Conservation (phyloP, 1,139 yeast genomes). For the Scheffersomyces segobiensis region DNA sequence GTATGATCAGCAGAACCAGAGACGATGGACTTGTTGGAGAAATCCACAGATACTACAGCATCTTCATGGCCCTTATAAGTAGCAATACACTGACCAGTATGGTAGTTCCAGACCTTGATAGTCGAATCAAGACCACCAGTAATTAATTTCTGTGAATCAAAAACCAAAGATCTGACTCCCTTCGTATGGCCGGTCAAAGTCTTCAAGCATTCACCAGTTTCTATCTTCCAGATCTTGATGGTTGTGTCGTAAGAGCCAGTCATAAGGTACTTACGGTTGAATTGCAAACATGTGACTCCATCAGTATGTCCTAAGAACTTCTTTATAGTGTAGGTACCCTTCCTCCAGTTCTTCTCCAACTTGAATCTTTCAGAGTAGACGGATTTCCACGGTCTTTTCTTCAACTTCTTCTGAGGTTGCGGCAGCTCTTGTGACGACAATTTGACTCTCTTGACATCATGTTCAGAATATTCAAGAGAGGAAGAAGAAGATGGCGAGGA, state of each 20-base stretch:
- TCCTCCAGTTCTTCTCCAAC: conserved; percentile 93
- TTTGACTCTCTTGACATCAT: conserved; percentile 8
- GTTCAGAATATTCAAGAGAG: background rate
- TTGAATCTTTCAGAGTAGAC: conserved; percentile 88
- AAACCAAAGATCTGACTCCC: conserved; percentile 80
- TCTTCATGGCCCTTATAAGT: conserved; percentile 93
- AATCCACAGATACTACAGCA: conserved; percentile 80
- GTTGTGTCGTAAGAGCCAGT: conserved; percentile 92
- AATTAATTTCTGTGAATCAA: conserved; percentile 84
- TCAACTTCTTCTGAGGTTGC: conserved; percentile 13
- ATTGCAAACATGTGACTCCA: conserved; percentile 84
- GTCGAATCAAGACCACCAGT: conserved; percentile 92
- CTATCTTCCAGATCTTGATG: conserved; percentile 86
- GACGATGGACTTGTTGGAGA: conserved; percentile 78
- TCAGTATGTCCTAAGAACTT: conserved; percentile 84
- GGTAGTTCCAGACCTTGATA: conserved; percentile 93
- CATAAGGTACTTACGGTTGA: conserved; percentile 71
- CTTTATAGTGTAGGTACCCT: conserved; percentile 65
- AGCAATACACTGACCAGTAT: conserved; percentile 90
- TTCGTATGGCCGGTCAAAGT: conserved; percentile 81
- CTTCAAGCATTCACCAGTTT: conserved; percentile 73
- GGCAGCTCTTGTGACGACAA: background rate
- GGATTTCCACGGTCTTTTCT: conserved; percentile 86
- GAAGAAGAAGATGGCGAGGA: background rate
- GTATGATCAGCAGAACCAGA: conserved; percentile 93